phyloP scores from a whole-genome alignment of 2,329 filamentous ascomycete genomes.

The Phialocephala subalpina region DNA sequence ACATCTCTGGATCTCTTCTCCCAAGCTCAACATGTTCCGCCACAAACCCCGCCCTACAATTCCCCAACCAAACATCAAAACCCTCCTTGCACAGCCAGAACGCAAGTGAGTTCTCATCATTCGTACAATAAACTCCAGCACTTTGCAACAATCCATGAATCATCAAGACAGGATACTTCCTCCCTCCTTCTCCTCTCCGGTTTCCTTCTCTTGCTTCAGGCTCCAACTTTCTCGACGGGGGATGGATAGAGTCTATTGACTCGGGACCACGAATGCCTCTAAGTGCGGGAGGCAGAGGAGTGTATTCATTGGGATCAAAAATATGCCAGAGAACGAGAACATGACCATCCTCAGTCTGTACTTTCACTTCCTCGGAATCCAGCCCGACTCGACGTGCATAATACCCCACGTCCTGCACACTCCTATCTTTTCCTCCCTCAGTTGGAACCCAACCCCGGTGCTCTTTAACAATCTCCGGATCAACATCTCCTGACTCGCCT shows the following conservation, averaged over 20 bases:
- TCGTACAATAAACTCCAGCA: slow-evolving; percentile 86
- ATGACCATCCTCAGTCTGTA: slow-evolving; percentile 23
- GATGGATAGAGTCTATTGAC: slow-evolving; percentile 7
- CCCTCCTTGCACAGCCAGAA: slow-evolving; percentile 92
- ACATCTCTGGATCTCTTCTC: slow-evolving; percentile 85
- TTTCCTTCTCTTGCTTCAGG: neutral
- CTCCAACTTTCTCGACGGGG: neutral
- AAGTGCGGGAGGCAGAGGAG: neutral
- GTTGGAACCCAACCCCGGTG: slow-evolving; percentile 14
- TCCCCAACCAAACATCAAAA: slow-evolving; percentile 94
- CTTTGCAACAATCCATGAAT: slow-evolving; percentile 90
- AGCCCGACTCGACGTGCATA: slow-evolving; percentile 19
- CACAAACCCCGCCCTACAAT: slow-evolving; percentile 86
- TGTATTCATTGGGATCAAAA: slow-evolving; percentile 19
- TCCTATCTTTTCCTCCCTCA: slow-evolving; percentile 16
- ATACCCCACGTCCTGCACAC: slow-evolving; percentile 17
- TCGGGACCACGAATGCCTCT: slow-evolving; percentile 10
- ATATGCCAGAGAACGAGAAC: slow-evolving; percentile 20
- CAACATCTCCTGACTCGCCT: neutral
- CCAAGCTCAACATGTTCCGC: slow-evolving; percentile 77
- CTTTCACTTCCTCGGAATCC: slow-evolving; percentile 14
- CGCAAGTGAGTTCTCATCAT: slow-evolving; percentile 87
- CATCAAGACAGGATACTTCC: slow-evolving; percentile 82
- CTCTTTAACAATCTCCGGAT: neutral
- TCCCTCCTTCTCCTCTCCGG: slow-evolving; percentile 19